These are phyloP conservation scores for Diaporthe sp. DNA, from an alignment of 2,329 filamentous ascomycete species.

Conservation along the genomic window DNA sequence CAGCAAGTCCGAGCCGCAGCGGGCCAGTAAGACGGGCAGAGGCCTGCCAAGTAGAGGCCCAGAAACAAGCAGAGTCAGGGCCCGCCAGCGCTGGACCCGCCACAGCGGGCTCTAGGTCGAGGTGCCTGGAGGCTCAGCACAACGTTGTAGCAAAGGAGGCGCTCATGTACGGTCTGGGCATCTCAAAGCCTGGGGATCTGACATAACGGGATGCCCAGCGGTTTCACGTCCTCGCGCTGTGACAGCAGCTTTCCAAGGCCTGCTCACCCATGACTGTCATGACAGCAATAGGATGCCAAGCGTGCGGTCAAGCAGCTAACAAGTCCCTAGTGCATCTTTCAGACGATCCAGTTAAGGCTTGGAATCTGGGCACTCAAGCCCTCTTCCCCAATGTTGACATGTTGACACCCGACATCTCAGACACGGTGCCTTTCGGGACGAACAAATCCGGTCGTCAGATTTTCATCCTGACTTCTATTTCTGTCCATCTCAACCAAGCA, in stretches of 20 bases:
- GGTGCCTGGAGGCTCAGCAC: not conserved
- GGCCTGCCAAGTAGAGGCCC: conserved; percentile 24
- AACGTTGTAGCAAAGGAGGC: not conserved
- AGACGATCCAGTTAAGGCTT: conserved; percentile 20
- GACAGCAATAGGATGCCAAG: conserved; percentile 21
- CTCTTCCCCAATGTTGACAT: conserved; percentile 5
- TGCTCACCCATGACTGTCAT: not conserved
- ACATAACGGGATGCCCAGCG: conserved; percentile 28
- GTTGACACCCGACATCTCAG: conserved; percentile 20
- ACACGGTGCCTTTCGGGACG: conserved; percentile 23
- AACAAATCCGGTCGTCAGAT: conserved; percentile 30
- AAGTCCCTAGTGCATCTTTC: conserved; percentile 1
- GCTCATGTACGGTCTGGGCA: conserved; percentile 4
- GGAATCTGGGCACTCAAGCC: conserved; percentile 8
- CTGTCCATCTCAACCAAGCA: not conserved
- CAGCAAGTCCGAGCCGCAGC: conserved; percentile 1
- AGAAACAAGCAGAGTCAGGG: conserved; percentile 25
- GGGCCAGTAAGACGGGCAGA: conserved; percentile 7
- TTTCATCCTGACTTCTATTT: conserved; percentile 30
- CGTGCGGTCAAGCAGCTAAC: conserved; percentile 1
- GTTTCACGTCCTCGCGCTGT: conserved; percentile 29
- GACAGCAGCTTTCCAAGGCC: conserved; percentile 19
- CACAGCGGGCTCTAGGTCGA: not conserved
- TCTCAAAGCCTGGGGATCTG: conserved; percentile 14
- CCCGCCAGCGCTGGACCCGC: conserved; percentile 19